Evolutionary conservation across 768 basidiomycete species (phyloP), one percentile per base, ranked within the genome.

Genomic region (Mycena maculata): DNA sequence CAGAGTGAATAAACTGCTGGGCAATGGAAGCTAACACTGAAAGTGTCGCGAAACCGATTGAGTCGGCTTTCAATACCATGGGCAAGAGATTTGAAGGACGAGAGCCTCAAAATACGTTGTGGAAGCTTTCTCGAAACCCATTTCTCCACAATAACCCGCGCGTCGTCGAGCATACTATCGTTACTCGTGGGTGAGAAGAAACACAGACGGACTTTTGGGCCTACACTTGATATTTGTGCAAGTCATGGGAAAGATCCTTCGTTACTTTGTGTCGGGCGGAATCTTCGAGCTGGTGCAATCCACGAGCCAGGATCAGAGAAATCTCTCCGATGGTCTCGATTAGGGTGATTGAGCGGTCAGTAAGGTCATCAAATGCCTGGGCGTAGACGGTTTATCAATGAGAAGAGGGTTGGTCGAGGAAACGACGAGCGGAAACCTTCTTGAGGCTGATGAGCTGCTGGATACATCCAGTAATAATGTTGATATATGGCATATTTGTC

Each of bases 1-100:
- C n/a, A n/a, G n/a, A n/a, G n/a, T n/a, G n/a, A n/a, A n/a, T n/a
- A n/a, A n/a, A n/a, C n/a, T n/a, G n/a, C n/a, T n/a, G n/a, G n/a
- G n/a, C n/a, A n/a, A n/a, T n/a, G n/a, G n/a, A n/a, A n/a, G n/a
- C 54, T 0, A 9, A 64, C 63, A 57, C 13, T 42, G 47, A 64
- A 64, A 7, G 47, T 38, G 22, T 64, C 63, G 9, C 31, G 63
- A 28, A 64, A 56, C 12, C 28, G n/a, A 20, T 63, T 25, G 15
- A 63, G 18, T 49, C 45, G 38, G 2, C 33, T 44, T n/a, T 63
- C 54, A n/a, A 63, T 39, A 27, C 45, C 20, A 62, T 62, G 28
- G 30, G 39, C 1, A 22, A 16, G 33, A 63, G 56, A 22, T 63
- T 53, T 36, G n/a, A n/a, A n/a, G n/a, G n/a, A n/a, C n/a, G 30